A percentile compares a stretch with the other conserved stretches of the same genome.
These are phyloP conservation scores for Globisporangium megalacanthum DNA, from an alignment of 352 stramenopile genomes.

Conservation along the genomic window DNA sequence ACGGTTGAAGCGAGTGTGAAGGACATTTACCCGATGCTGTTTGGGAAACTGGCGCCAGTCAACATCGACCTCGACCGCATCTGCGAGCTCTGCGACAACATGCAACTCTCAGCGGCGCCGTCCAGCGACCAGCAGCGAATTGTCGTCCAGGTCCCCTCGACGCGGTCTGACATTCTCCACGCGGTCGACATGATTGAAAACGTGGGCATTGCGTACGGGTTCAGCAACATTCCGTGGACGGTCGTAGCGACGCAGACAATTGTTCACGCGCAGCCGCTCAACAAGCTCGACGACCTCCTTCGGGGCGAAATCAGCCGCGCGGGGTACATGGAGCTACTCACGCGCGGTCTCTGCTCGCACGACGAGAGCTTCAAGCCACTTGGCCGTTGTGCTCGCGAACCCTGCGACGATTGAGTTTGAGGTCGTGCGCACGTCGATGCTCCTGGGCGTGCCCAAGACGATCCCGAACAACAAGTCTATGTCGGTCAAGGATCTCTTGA, in stretches of 20 bases:
- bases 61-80: conserved; percentile 88
- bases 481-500: conserved; percentile 96
- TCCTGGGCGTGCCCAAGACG: conserved; percentile 98
- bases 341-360: conserved; percentile 95
- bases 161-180: conserved; percentile 98
- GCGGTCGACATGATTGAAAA: conserved; percentile 99
- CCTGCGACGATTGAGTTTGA: conserved; percentile 99
- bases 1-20: conserved; percentile 81
- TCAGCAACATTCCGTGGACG: conserved; percentile 98
- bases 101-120: conserved; percentile 93
- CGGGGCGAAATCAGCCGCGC: conserved; percentile 97
- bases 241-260: conserved; percentile 95
- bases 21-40: conserved; percentile 87
- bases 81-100: conserved; percentile 95
- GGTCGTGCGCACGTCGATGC: conserved; percentile 97
- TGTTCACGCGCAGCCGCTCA: conserved; percentile 94
- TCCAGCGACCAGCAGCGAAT: conserved; percentile 67
- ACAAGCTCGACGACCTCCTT: conserved; percentile 97
- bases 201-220: conserved; percentile 99
- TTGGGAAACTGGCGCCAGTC: conserved; percentile 65
- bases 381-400: conserved; percentile 96
- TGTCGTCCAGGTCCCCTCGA: conserved; percentile 94
- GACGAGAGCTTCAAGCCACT: conserved; percentile 96
- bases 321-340: conserved; percentile 98
- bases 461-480: conserved; percentile 98